Evolutionary conservation across 2,329 filamentous ascomycete species (phyloP).

Genomic region (Aspergillus sp.): DNA sequence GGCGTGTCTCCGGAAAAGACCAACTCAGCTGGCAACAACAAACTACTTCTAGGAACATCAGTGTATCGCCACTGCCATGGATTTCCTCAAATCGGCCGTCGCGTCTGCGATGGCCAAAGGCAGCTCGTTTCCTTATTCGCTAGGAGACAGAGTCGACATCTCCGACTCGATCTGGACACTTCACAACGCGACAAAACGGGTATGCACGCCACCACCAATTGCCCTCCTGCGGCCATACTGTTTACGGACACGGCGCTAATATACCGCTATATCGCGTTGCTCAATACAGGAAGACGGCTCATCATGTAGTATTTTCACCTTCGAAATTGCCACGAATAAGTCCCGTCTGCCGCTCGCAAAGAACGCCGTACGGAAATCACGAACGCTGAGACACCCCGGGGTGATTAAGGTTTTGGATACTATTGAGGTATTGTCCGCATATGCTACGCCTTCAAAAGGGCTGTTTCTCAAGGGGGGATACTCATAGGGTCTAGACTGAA

Average conservation of each 20-base stretch:
- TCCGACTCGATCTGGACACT: slow-evolving; percentile 96
- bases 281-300: slow-evolving; percentile 78
- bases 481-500: slow-evolving; percentile 67
- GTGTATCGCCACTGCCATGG: slow-evolving; percentile 60
- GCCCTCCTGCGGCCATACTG: background rate
- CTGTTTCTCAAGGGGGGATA: background rate
- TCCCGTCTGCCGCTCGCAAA: slow-evolving; percentile 80
- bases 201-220: slow-evolving; percentile 42
- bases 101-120: slow-evolving; percentile 95
- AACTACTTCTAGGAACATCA: slow-evolving; percentile 1
- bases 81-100: slow-evolving; percentile 96
- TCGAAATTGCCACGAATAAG: slow-evolving; percentile 81
- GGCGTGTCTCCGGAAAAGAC: slow-evolving; percentile 1
- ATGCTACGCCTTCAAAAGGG: background rate
- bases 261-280: background rate
- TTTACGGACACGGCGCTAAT: slow-evolving; percentile 13
- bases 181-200: slow-evolving; percentile 88
- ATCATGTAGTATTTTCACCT: slow-evolving; percentile 94
- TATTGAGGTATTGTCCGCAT: slow-evolving; percentile 69
- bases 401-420: slow-evolving; percentile 93
- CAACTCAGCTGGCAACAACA: slow-evolving; percentile 10
- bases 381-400: slow-evolving; percentile 89
- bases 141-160: slow-evolving; percentile 88
- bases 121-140: slow-evolving; percentile 86
- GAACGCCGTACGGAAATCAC: slow-evolving; percentile 90